phyloP scores from a whole-genome alignment of 192 early-diverging fungal species.

The Gamsiella multidivaricata region DNA sequence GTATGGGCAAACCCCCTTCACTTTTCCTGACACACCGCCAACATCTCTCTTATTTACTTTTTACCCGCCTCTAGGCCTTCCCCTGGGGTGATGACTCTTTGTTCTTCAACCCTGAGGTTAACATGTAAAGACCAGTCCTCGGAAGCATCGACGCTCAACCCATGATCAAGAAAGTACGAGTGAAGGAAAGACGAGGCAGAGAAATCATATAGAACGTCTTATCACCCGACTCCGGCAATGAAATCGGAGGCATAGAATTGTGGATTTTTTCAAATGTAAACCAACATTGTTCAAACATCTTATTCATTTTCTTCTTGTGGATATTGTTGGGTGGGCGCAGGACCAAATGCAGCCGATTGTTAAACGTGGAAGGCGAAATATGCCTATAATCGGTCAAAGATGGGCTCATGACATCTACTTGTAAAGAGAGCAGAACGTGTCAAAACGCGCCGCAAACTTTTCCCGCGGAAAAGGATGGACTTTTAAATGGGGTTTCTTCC shows the following conservation, averaged over 20 bases:
- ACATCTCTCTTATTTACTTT: background rate
- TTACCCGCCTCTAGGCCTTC: constrained; percentile 38
- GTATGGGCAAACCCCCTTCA: background rate
- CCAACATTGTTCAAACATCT: background rate
- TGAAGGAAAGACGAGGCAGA: background rate
- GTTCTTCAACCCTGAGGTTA: constrained; percentile 52
- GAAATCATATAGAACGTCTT: background rate
- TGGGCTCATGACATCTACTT: too few species aligned
- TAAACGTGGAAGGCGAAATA: too few species aligned
- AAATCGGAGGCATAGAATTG: constrained; percentile 16
- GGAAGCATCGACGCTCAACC: too few species aligned
- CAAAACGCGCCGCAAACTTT: too few species aligned
- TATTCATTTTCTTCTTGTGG: too few species aligned
- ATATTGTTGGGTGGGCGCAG: too few species aligned
- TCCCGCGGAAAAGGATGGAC: too few species aligned
- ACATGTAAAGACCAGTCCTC: constrained; percentile 52
- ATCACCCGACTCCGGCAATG: background rate
- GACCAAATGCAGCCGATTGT: too few species aligned
- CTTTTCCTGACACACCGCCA: background rate
- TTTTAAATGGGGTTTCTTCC: too few species aligned
- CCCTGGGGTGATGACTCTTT: constrained; percentile 55
- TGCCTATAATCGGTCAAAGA: too few species aligned
- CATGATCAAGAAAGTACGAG: too few species aligned
- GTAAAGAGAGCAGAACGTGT: too few species aligned
- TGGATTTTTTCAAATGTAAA: constrained; percentile 6